Conservation (phyloP, 2,329 filamentous ascomycete species). For the Penicillium sp. region DNA sequence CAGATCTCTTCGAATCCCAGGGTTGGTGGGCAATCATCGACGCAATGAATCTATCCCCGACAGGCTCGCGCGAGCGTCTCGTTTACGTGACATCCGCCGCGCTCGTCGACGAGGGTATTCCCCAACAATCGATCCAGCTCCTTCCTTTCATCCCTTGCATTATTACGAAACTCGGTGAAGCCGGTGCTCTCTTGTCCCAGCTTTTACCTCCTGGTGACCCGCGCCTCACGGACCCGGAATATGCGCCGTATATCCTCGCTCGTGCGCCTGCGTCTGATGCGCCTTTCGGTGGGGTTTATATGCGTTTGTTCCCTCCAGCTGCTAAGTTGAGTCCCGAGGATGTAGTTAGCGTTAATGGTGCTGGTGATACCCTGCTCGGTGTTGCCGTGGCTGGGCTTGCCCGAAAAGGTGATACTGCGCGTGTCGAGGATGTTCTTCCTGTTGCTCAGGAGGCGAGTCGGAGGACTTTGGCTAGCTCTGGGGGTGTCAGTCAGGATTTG, state of each 20-base stretch:
- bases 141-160: slow-evolving; percentile 85
- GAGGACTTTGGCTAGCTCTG: slow-evolving; percentile 70
- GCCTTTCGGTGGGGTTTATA: slow-evolving; percentile 79
- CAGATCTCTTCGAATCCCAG: slow-evolving; percentile 65
- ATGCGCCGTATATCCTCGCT: slow-evolving; percentile 69
- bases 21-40: slow-evolving; percentile 82
- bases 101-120: slow-evolving; percentile 76
- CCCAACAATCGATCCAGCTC: slow-evolving; percentile 78
- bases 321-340: slow-evolving; percentile 61
- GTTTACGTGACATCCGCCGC: slow-evolving; percentile 63
- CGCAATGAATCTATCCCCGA: slow-evolving; percentile 67
- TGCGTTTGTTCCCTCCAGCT: slow-evolving; percentile 69
- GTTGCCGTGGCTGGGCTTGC: slow-evolving; percentile 77
- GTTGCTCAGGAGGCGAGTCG: slow-evolving; percentile 80
- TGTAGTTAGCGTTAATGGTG: slow-evolving; percentile 87
- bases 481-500: slow-evolving; percentile 60
- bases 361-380: slow-evolving; percentile 89
- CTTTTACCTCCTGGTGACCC: slow-evolving; percentile 67
- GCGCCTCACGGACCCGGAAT: slow-evolving; percentile 61
- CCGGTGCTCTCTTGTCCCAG: slow-evolving; percentile 73
- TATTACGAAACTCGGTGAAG: slow-evolving; percentile 74
- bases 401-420: slow-evolving; percentile 44
- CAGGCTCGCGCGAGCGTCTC: slow-evolving; percentile 68
- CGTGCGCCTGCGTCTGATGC: slow-evolving; percentile 54
- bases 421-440: slow-evolving; percentile 64